Evolutionary conservation across 1,284 basidiomycete genomes (phyloP).

Genomic region (Erythrobasidium hasegawianum): DNA sequence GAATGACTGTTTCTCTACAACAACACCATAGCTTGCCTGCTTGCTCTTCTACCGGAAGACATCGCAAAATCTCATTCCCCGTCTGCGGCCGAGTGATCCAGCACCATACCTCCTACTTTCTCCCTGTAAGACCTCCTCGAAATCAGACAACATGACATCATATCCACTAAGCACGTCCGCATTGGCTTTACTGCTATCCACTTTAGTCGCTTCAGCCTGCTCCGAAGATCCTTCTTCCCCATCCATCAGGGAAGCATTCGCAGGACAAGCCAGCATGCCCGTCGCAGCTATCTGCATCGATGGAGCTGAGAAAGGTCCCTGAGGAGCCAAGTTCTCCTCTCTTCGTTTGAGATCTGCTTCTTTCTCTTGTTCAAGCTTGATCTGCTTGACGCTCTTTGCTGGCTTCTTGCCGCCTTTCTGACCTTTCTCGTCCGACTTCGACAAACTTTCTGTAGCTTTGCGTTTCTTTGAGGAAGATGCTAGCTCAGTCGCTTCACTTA

Average conservation of each 20-base stretch:
- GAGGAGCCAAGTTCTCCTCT: conserved; percentile 19
- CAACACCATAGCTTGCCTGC: background rate
- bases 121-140: conserved; percentile 14
- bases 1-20: too few relatives aligned
- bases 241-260: background rate
- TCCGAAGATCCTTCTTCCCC: background rate
- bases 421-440: background rate
- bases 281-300: background rate
- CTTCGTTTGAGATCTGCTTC: background rate
- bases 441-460: background rate
- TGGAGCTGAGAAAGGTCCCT: conserved; percentile 25
- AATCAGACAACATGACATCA: conserved; percentile 25
- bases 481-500: background rate
- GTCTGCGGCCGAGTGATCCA: conserved; percentile 4
- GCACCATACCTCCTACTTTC: conserved; percentile 1
- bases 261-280: conserved; percentile 3
- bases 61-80: conserved; percentile 6
- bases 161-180: conserved; percentile 16
- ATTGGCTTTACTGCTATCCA: conserved; percentile 6
- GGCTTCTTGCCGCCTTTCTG: background rate
- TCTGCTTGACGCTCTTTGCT: conserved; percentile 16
- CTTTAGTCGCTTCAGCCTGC: conserved; percentile 14
- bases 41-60: background rate
- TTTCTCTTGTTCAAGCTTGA: conserved; percentile 16
- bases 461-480: background rate